Base-by-base conservation (phyloP, 192 early-diverging fungal species). In the Podila minutissima region DNA sequence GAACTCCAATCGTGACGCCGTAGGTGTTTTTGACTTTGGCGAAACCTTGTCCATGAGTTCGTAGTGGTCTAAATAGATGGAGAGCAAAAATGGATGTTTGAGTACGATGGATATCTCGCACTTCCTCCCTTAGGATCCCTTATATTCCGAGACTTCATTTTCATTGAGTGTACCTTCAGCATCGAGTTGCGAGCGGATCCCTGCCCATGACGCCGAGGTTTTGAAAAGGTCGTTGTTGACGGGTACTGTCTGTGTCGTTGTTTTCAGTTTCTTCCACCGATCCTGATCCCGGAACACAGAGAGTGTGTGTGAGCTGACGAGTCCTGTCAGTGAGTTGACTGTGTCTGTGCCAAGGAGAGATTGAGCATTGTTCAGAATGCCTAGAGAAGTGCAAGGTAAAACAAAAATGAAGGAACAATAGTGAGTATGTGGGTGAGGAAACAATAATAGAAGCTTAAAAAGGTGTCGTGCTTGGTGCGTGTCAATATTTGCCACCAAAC, bases 251-350 rank as follows among this genome's bases (percentile, higher is more conserved):
- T 22, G 13, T 58, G 53, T 4, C 19, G 65, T 59, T 19, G 57
- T 22, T 48, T 67, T 59, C 65, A 88, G 35, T 24, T 67, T 67
- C 32, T 85, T 78, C 87, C 87, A 88, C 17, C 82, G 72, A 17
- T 74, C 69, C 32, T 86, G 84, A 63, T 86, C 87, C 62, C 83
- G 85, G 66, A 88, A 86, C 9, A 88, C 61, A 5, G 83, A 67
- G 8, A 88, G 58, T 51, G 84, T 86, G 24, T 74, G 72, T 53
- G 87, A 78, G 37, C 82, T 82, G 48, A 88, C 74, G 31, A 88
- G 84, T 67, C 74, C 77, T 66, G 85, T 63, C 33, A 73, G 66
- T 2, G 71, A 69, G 62, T 69, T 73, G 55, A 69, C 62, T 17
- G 77, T 66, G 11, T 81, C 71, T 28, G 66, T 2, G 33, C 77